Evolutionary conservation across 805 yeast species (phyloP), one percentile per base, ranked within the genome.

Genomic region (Metahyphopichia silvanorum): DNA sequence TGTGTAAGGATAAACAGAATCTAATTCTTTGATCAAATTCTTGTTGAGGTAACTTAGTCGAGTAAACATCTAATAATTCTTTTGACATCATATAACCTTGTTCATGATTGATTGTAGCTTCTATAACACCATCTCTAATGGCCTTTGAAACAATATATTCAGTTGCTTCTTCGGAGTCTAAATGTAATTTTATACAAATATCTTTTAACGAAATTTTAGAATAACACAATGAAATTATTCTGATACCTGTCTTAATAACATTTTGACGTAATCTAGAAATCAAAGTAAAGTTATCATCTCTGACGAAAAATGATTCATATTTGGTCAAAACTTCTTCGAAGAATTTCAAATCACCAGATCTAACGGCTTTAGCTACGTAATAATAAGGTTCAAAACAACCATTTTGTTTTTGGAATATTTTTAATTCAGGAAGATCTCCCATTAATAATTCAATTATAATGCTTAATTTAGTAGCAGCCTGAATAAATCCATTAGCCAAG

Each of bases 111-210:
- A 93, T 84, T 34, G 79, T 76, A 3, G 98, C 98, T 52, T 93
- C 98, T 55, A 93, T 86, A 32, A 93, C 98, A 39, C 96, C 96
- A 57, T 93, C 99, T 51, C 96, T 80, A 38, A 93, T 91, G 16
- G 97, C 93, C 67, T 93, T 91, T 23, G 96, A 86, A 15, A 93
- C 96, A 58, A 93, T 88, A 58, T 91, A 93, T 66, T 93, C 99
- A 1, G 96, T 95, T 48, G 91, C 82, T 53, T 93, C 89, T 66
- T 93, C 99, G 30, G 89, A 81, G 51, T 91, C 98, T 41, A 93
- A 74, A 47, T 85, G 88, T 54, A 93, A 75, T 55, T 91, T 86
- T 49, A 93, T 75, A 60, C 98, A 93, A 36, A 93, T 88, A 54
- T 93, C 99, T 59, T 83, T 85, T 49, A 93, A 73, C 3, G 97